Conservation (phyloP, 1,284 basidiomycete species). For the Earliella scabrosa region DNA sequence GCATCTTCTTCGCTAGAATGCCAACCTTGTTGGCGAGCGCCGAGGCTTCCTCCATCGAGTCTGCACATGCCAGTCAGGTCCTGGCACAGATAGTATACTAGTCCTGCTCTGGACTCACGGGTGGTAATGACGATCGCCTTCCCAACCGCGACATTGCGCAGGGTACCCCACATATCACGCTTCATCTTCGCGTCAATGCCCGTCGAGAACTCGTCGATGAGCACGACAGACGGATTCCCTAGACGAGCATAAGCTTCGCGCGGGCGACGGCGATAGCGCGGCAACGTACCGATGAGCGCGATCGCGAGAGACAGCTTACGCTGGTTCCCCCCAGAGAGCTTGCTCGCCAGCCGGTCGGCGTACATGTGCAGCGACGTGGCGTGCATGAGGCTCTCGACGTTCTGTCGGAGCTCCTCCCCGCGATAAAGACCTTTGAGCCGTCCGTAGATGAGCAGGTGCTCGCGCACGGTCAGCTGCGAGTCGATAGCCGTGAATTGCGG, state of each 20-base stretch:
- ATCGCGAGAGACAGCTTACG: conserved; percentile 81
- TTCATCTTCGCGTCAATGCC: conserved; percentile 86
- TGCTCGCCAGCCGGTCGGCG: conserved; percentile 71
- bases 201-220: conserved; percentile 85
- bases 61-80: conserved; percentile 37
- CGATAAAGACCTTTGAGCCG: conserved; percentile 67
- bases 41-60: conserved; percentile 86
- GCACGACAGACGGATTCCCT: conserved; percentile 78
- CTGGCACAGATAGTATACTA: background rate
- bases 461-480: conserved; percentile 73
- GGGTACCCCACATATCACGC: conserved; percentile 80
- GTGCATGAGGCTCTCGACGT: conserved; percentile 61
- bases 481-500: conserved; percentile 87
- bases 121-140: conserved; percentile 74
- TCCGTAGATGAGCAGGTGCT: conserved; percentile 74
- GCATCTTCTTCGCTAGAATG: conserved; percentile 69
- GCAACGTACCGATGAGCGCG: conserved; percentile 68
- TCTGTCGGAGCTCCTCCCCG: conserved; percentile 51
- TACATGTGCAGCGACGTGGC: conserved; percentile 66
- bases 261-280: background rate
- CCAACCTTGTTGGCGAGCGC: conserved; percentile 76
- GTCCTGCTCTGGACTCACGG: conserved; percentile 45
- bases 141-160: conserved; percentile 65
- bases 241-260: background rate
- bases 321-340: conserved; percentile 81